Percentiles rank a stretch among this genome's conserved stretches.
These are phyloP conservation scores for Suillus americanus DNA, from an alignment of 768 basidiomycete genomes.

Conservation along the genomic window DNA sequence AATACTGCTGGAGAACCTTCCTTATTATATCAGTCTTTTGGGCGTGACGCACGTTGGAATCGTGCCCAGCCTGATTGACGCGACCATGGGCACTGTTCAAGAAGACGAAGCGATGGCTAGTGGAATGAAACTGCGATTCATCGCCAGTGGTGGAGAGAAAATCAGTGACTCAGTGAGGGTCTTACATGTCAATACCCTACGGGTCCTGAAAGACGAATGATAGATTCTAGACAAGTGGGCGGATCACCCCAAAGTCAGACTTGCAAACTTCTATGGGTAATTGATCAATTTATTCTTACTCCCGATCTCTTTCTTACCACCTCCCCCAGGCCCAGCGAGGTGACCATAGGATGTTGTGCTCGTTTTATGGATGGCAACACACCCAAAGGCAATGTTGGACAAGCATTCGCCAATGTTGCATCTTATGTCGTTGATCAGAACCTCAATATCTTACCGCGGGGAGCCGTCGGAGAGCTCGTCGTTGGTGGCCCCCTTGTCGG, in stretches of 20 bases:
- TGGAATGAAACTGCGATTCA: conserved; percentile 38
- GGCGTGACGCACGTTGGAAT: conserved; percentile 50
- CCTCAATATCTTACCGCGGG: conserved; percentile 43
- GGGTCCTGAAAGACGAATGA: neutral
- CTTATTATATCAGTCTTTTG: conserved; percentile 39
- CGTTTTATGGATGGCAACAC: conserved; percentile 41
- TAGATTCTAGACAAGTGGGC: conserved; percentile 49
- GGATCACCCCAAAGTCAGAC: conserved; percentile 40
- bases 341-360: conserved; percentile 51
- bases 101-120: conserved; percentile 27
- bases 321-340: conserved; percentile 44
- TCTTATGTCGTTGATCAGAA: conserved; percentile 43
- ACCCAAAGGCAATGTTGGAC: conserved; percentile 45
- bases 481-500: conserved; percentile 50
- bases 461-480: conserved; percentile 48
- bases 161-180: conserved; percentile 47
- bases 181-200: neutral
- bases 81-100: conserved; percentile 36
- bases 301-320: neutral
- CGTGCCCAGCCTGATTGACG: conserved; percentile 54
- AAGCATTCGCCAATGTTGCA: conserved; percentile 35
- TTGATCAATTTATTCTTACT: neutral
- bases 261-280: conserved; percentile 52
- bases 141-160: conserved; percentile 53
- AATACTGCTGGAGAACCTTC: conserved; percentile 40